These are phyloP conservation scores for Hirsutella thompsonii DNA, from an alignment of 2,329 filamentous ascomycete species.

Conservation along the genomic window DNA sequence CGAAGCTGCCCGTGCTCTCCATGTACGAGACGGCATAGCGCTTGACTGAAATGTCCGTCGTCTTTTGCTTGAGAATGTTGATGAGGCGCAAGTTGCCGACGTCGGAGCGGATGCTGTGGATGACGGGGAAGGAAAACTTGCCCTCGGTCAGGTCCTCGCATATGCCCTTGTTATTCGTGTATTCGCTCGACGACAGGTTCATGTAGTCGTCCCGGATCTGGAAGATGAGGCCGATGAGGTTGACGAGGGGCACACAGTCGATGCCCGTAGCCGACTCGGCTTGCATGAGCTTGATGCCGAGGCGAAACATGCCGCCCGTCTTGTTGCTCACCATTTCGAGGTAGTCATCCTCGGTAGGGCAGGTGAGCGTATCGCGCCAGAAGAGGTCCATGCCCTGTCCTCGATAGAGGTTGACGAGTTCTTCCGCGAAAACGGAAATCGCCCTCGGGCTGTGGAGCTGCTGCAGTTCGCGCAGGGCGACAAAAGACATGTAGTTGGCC, in stretches of 20 bases:
- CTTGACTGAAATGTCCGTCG: constrained; percentile 77
- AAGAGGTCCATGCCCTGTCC: constrained; percentile 88
- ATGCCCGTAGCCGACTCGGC: constrained; percentile 45
- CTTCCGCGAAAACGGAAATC: constrained; percentile 64
- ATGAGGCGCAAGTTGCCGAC: constrained; percentile 66
- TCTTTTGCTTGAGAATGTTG: constrained; percentile 87
- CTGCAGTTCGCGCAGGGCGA: constrained; percentile 61
- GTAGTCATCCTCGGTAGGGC: constrained; percentile 78
- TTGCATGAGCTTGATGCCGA: constrained; percentile 82
- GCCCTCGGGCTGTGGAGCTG: constrained; percentile 55
- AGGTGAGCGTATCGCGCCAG: constrained; percentile 76
- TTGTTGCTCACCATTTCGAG: constrained; percentile 92
- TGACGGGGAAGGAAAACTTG: constrained; percentile 93
- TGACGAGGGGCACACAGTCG: constrained; percentile 75
- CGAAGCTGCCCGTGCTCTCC: constrained; percentile 80
- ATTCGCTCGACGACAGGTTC: constrained; percentile 65
- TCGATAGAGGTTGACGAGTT: constrained; percentile 71
- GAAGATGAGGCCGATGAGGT: constrained; percentile 73
- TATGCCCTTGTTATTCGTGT: constrained; percentile 81
- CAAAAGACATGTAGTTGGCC: constrained; percentile 82
- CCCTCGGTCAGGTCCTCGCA: constrained; percentile 94
- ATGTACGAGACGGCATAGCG: constrained; percentile 83
- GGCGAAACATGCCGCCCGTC: constrained; percentile 73
- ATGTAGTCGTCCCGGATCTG: constrained; percentile 91
- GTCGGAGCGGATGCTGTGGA: constrained; percentile 77